Evolutionary conservation across 768 basidiomycete species (phyloP), one percentile per base, ranked within the genome.

Genomic region (Russula olivacea): DNA sequence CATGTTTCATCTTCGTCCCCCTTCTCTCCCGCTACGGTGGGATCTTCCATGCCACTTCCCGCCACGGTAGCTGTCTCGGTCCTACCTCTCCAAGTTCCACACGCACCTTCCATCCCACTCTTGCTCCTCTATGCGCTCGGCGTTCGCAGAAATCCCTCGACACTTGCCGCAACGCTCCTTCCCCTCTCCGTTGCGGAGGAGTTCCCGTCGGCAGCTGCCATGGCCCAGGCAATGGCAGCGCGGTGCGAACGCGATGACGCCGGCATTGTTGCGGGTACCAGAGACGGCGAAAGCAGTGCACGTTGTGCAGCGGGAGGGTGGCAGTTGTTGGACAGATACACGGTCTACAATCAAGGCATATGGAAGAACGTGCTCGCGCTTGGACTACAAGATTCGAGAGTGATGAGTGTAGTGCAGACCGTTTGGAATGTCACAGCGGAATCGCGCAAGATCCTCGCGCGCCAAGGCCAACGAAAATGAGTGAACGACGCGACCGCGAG

Each of bases 391-490:
- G 78, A 84, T 64, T 59, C 70, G 54, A 70, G 69, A 32, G 70
- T 86, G 59, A 75, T 80, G 55, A 76, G 80, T 66, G 71, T 83
- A 50, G 81, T 79, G 28, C 78, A 78, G 68, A 84, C 78, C 23
- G 82, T 84, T 49, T 93, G 89, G 89, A 88, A 83, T 52, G 85
- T 87, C 48, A 83, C 90, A 10, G 82, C 85, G 19, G 88, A 91
- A 66, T 83, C 85, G n/a, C 74, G 74, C 23, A 73, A 74, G 25
- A 69, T 71, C 50, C 71, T 73, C 55, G 71, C 70, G 61, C 63
- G 57, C n/a, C 52, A 23, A 23, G 28, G 19, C 30, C 17, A 38
- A 1, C 38, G 30, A 14, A 30, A 40, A 4, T n/a, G 23, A 57
- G 41, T 34, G 12, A 4, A 40, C 17, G 25, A 50, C 48, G 38